Conservation (phyloP, 805 yeast species). For the Vanderwaltozyma verrucispora region DNA sequence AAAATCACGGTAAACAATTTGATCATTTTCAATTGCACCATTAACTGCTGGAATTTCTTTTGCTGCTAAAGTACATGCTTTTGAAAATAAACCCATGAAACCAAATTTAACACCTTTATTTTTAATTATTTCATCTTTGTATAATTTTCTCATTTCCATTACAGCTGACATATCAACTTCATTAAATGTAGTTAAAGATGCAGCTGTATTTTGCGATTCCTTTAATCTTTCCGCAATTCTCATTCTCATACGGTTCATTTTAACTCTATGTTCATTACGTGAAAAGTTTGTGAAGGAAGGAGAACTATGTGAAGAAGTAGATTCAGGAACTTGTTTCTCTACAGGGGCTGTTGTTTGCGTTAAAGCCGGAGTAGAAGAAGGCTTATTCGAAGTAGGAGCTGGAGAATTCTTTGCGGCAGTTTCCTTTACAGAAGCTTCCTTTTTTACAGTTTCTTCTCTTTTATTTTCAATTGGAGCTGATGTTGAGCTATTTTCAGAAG, state of each 20-base stretch:
- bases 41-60: conserved; percentile 92
- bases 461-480: conserved; percentile 20
- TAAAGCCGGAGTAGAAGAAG: conserved; percentile 4
- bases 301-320: conserved; percentile 21
- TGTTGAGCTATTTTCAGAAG: conserved; percentile 48
- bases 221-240: conserved; percentile 98
- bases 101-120: conserved; percentile 92
- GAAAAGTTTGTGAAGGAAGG: conserved; percentile 44
- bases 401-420: conserved; percentile 7
- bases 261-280: conserved; percentile 82
- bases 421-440: conserved; percentile 3
- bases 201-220: conserved; percentile 99
- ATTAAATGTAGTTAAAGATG: conserved; percentile 94
- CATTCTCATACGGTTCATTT: conserved; percentile 98
- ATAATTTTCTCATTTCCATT: conserved; percentile 88
- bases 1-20: conserved; percentile 92
- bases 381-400: conserved; percentile 15
- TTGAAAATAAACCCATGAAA: conserved; percentile 97
- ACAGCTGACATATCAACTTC: conserved; percentile 94
- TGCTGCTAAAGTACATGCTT: conserved; percentile 86
- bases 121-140: conserved; percentile 93
- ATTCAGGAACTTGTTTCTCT: conserved; percentile 14
- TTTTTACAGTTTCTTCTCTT: background rate
- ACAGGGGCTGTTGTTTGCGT: conserved; percentile 15
- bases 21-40: conserved; percentile 90